Evolutionary conservation across 805 yeast species (phyloP).

Genomic region (Wickerhamomyces queroliae): DNA sequence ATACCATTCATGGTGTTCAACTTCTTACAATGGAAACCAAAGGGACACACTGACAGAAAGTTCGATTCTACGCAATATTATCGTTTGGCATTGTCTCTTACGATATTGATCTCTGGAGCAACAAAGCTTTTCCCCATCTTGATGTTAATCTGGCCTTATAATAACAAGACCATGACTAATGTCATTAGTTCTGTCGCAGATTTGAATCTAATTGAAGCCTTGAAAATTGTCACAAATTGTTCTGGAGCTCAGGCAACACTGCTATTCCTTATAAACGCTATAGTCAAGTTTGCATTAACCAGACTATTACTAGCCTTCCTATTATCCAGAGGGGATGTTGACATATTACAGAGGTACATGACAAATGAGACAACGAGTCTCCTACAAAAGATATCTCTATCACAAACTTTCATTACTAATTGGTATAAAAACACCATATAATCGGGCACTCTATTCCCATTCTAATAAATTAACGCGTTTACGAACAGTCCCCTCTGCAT

Average conservation of each 20-base stretch:
- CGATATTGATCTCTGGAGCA: slow-evolving; percentile 70
- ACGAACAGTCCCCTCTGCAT: slow-evolving; percentile 33
- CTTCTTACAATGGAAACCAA: slow-evolving; percentile 24
- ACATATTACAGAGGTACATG: neutral
- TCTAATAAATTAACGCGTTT: slow-evolving; percentile 32
- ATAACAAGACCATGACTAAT: slow-evolving; percentile 59
- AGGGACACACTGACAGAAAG: slow-evolving; percentile 4
- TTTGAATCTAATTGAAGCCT: slow-evolving; percentile 61
- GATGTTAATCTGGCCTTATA: slow-evolving; percentile 97
- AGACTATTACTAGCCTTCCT: slow-evolving; percentile 9
- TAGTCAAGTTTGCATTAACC: slow-evolving; percentile 9
- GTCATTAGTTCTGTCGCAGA: slow-evolving; percentile 57
- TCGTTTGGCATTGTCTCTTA: slow-evolving; percentile 48
- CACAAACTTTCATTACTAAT: neutral
- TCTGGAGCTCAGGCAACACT: slow-evolving; percentile 8
- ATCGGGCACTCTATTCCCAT: too few relatives aligned
- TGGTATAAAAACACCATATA: too few relatives aligned
- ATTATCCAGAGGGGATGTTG: slow-evolving; percentile 7
- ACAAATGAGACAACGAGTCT: neutral
- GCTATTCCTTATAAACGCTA: slow-evolving; percentile 7
- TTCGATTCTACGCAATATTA: slow-evolving; percentile 19
- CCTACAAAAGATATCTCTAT: neutral
- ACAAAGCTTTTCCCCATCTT: slow-evolving; percentile 84
- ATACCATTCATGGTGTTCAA: slow-evolving; percentile 26
- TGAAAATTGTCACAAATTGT: slow-evolving; percentile 36